Evolutionary conservation across 2,329 filamentous ascomycete genomes (phyloP), one percentile per base, ranked within the genome.

Genomic region (Aspergillus brunneoviolaceus): DNA sequence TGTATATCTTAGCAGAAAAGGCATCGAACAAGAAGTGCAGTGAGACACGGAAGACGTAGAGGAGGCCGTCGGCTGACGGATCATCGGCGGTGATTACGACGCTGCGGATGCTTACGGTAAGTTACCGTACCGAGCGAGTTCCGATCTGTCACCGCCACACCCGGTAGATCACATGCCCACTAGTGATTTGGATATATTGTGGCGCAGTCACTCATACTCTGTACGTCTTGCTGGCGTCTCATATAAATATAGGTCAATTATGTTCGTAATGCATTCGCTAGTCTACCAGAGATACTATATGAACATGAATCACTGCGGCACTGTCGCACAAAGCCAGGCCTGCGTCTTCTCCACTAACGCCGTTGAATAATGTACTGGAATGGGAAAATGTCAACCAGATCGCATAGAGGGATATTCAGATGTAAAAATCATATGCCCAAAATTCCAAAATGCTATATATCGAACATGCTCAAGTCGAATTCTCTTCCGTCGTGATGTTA

Each of bases 401-500:
- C 39, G 39, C 39, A 35, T 16, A 45, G 33, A 35, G 33, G 39
- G 39, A 45, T 45, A 45, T 45, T 16, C n/a, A 45, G 39, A 45
- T 45, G 39, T 16, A 19, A 45, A 45, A 19, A 1, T 35, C 14
- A n/a, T 45, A 19, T 45, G 16, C 39, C 16, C 14, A 16, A n/a
- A 19, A 4, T 4, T 7, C 39, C 12, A 19, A 45, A 45, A 45
- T 45, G 39, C 39, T 19, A n/a, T 45, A 19, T 45, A 45, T 19
- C 39, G 5, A 19, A 19, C 16, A 19, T 14, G 14, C 16, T 19
- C 4, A 45, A 16, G 39, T 19, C 2, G 16, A 61, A 4, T 23
- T 33, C 2, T 57, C 39, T 9, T 48, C 39, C 2, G 54, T 49
- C n/a, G 49, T 65, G 42, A 74, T 55, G 23, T 74, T 73, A 25